Evolutionary conservation across 2,329 filamentous ascomycete genomes (phyloP).

Genomic region (Exophiala bonariae): DNA sequence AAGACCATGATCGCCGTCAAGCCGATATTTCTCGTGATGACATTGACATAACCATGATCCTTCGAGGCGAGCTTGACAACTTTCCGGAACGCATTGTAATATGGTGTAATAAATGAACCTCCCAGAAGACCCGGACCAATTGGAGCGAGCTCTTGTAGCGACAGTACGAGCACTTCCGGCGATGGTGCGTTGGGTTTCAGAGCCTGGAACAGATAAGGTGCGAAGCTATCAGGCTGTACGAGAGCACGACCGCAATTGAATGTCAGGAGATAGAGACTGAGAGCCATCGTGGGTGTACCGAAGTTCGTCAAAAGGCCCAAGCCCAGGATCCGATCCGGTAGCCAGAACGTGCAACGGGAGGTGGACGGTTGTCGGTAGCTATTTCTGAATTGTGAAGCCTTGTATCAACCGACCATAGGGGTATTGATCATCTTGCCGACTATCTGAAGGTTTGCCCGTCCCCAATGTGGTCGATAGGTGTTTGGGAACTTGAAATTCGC

Average conservation of each 20-base stretch:
- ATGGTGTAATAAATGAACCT: constrained; percentile 73
- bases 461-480: no score
- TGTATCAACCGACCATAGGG: no score
- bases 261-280: constrained; percentile 66
- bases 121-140: constrained; percentile 83
- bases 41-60: constrained; percentile 60
- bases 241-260: constrained; percentile 82
- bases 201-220: constrained; percentile 65
- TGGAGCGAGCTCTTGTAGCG: constrained; percentile 85
- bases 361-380: no score
- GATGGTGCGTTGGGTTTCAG: constrained; percentile 55
- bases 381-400: no score
- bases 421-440: no score
- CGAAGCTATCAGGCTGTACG: constrained; percentile 70
- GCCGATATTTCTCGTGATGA: constrained; percentile 74
- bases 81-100: constrained; percentile 69
- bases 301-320: background rate
- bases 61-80: constrained; percentile 70
- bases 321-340: background rate
- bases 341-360: no score
- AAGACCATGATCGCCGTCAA: constrained; percentile 91
- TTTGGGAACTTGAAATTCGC: no score
- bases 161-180: constrained; percentile 66
- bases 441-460: no score
- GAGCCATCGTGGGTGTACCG: constrained; percentile 6